phyloP scores from a whole-genome alignment of 305 asterid genomes.

The Coffea humblotiana region DNA sequence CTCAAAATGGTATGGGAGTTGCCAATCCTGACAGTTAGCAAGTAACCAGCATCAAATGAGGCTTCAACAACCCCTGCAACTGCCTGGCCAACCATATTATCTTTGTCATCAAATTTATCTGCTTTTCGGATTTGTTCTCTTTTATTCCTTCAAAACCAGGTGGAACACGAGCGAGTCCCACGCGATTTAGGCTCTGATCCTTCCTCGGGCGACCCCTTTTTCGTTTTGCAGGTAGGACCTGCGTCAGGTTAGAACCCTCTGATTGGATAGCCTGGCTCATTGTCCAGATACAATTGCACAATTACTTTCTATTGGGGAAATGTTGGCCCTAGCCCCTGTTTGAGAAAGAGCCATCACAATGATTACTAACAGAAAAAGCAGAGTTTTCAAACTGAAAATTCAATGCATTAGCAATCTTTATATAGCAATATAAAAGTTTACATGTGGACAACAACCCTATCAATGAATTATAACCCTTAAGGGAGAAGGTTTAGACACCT shows the following conservation, averaged over 20 bases:
- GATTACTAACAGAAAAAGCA: not conserved
- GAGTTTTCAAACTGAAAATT: not conserved
- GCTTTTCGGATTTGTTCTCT: constrained; percentile 36
- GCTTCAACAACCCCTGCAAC: constrained; percentile 84
- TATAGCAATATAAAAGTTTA: not conserved
- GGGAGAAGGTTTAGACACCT: not conserved
- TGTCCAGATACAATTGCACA: constrained; percentile 17
- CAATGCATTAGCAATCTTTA: not conserved
- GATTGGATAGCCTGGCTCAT: constrained; percentile 66
- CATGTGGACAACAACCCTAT: not conserved
- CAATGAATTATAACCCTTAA: too few species aligned
- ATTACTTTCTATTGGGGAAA: constrained; percentile 4
- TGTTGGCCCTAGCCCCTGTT: constrained; percentile 24
- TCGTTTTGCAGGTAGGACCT: constrained; percentile 53
- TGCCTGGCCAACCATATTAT: constrained; percentile 63
- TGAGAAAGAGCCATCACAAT: not conserved
- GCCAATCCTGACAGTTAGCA: constrained; percentile 73
- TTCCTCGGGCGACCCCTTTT: constrained; percentile 90
- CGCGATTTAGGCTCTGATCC: constrained; percentile 54
- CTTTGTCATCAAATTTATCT: constrained; percentile 29
- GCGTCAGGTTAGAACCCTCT: constrained; percentile 44
- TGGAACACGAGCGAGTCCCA: constrained; percentile 41
- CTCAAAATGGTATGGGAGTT: constrained; percentile 57
- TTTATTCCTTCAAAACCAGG: constrained; percentile 47
- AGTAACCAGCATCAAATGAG: constrained; percentile 81